Base-by-base conservation (phyloP, 805 yeast species). In the Candida parachauliodes region DNA sequence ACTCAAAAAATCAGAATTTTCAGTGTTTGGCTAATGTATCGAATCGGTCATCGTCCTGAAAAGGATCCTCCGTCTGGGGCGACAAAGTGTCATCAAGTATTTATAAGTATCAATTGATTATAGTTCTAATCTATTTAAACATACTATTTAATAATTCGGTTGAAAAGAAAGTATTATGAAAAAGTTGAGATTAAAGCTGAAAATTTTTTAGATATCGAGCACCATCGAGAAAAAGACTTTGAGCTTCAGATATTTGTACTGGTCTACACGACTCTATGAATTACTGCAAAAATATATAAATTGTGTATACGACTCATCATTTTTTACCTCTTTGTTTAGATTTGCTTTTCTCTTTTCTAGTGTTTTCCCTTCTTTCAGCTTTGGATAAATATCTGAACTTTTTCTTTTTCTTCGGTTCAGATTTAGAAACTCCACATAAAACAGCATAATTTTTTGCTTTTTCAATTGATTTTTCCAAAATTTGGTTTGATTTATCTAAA, bases 321-420 rank as follows among this genome's bases (percentile, higher is more conserved):
- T 24, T 36, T 29, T 41, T 33, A 12, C 42, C 36, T 25, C 29
- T 39, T 12, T 32, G 29, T 28, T 42, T 44, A 3, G 37, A 33
- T 29, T 41, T 59, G 34, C 46, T 26, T 47, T 53, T 60, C 35
- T 58, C 65, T 49, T 66, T 68, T 33, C 65, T 51, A 36, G 55
- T 54, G 40, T 65, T 66, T 17, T 61, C 70, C 42, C 66, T 79
- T 61, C 98, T 76, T 62, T 88, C 96, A 19, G 70, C 63, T 59
- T 88, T 87, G 34, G 93, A 77, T 58, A 89, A 71, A 51, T 89
- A 91, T 62, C 96, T 78, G 54, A 88, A 88, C 72, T 89, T 89
- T 62, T 71, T 76, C 44, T 57, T 61, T 23, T 51, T 54, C 37
- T 52, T 46, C 23, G 26, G 28, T 7, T 50, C 45, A 20, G 68